A percentile compares a stretch with the other conserved stretches of the same genome.
Conservation (phyloP, 2,329 filamentous ascomycete species). For the Emmonsiellopsis sp. region DNA sequence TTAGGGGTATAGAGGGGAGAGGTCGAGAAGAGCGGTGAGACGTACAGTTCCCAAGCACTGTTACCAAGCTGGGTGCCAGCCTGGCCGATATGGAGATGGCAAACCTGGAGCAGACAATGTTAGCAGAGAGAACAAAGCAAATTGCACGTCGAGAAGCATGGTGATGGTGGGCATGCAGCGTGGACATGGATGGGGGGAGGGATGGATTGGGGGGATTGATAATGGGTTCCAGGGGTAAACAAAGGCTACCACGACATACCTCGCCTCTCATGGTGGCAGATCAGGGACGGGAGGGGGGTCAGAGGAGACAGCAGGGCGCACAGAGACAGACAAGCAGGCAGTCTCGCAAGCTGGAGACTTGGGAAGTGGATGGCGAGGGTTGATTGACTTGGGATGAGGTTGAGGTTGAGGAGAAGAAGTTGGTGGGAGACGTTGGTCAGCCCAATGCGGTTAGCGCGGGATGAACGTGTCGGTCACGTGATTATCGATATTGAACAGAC, state of each 20-base stretch:
- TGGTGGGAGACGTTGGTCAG: no score
- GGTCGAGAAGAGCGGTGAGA: conserved; percentile 18
- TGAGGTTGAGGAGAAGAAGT: no score
- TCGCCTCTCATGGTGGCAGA: conserved; percentile 28
- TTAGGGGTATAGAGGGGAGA: conserved; percentile 6
- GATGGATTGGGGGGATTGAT: conserved; percentile 8
- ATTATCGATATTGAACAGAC: no score
- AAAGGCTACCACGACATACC: conserved; percentile 17
- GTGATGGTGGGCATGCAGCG: conserved; percentile 1
- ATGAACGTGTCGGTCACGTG: no score
- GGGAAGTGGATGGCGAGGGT: no score
- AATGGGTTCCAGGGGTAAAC: conserved; percentile 14
- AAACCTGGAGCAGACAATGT: conserved; percentile 39
- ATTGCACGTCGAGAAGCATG: neutral
- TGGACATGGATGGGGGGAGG: conserved; percentile 5
- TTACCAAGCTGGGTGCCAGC: conserved; percentile 60
- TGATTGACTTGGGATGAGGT: no score
- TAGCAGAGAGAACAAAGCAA: neutral
- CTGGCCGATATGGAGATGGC: conserved; percentile 60
- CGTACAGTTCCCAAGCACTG: conserved; percentile 61
- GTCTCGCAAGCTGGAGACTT: neutral
- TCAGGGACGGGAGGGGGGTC: conserved; percentile 1
- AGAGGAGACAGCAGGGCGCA: neutral
- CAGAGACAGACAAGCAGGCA: neutral
- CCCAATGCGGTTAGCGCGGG: no score